Conservation (phyloP, 441 rosid species). For the Arabidopsis hybrid region DNA sequence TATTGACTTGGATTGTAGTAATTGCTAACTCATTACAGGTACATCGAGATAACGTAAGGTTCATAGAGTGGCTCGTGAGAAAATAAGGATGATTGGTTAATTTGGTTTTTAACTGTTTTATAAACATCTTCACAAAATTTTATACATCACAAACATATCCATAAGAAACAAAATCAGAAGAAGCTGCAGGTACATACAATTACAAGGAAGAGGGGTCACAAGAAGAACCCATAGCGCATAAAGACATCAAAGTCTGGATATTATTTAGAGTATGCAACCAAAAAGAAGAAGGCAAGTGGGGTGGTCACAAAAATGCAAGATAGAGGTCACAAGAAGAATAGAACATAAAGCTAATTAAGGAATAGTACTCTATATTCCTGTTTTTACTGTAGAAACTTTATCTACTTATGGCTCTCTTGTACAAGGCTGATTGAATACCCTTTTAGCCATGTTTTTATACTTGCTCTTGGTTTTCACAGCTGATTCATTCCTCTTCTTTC, state of each 20-base stretch:
- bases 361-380: neutral
- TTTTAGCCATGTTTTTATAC: neutral
- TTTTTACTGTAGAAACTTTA: neutral
- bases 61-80: no score
- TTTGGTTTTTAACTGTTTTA: no score
- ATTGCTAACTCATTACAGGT: no score
- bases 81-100: no score
- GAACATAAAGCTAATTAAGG: neutral
- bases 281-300: conserved; percentile 23
- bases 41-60: no score
- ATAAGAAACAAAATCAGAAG: neutral
- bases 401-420: neutral
- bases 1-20: no score
- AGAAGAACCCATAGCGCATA: conserved; percentile 15
- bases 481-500: neutral
- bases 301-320: conserved; percentile 4
- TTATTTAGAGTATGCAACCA: conserved; percentile 15
- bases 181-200: neutral
- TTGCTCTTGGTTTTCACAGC: neutral
- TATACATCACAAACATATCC: no score
- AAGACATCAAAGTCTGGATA: conserved; percentile 5
- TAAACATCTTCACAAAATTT: no score
- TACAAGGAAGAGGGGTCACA: neutral
- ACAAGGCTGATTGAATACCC: neutral
- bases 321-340: conserved; percentile 21